Evolutionary conservation across 179 eudicot species (phyloP).

Genomic region (Camellia oleifera): DNA sequence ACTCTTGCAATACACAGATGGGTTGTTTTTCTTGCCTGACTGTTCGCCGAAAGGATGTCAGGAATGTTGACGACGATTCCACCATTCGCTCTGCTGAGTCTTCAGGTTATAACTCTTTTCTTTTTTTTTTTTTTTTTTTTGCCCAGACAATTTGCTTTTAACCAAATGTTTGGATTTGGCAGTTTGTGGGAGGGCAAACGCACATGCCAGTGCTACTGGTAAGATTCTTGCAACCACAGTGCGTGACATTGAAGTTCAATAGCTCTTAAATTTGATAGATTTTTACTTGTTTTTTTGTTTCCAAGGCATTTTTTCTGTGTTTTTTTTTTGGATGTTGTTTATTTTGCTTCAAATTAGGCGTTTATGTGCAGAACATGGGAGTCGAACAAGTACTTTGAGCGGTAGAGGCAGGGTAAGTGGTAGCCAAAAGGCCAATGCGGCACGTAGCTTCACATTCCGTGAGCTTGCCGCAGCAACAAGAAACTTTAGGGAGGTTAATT

Average conservation of each 20-base stretch:
- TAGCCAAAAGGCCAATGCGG: conserved; percentile 26
- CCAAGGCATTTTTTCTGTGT: neutral
- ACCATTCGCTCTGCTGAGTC: conserved; percentile 31
- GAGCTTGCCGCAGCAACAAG: conserved; percentile 75
- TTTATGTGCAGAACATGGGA: conserved; percentile 21
- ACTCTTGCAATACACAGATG: conserved; percentile 31
- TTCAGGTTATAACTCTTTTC: conserved; percentile 3
- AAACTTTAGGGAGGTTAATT: conserved; percentile 61
- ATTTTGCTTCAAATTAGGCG: neutral
- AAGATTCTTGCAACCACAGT: neutral
- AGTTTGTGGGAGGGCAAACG: conserved; percentile 21
- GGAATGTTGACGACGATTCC: conserved; percentile 34
- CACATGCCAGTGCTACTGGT: conserved; percentile 7
- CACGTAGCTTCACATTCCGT: conserved; percentile 58
- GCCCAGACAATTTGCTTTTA: neutral
- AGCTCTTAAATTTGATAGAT: neutral
- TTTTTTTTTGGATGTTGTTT: neutral
- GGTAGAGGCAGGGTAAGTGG: conserved; percentile 16
- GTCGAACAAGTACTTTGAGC: conserved; percentile 20
- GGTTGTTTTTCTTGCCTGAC: conserved; percentile 68
- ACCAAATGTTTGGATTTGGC: neutral
- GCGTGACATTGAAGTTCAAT: neutral
- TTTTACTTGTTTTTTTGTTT: neutral
- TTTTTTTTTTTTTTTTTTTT: neutral
- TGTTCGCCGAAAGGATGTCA: conserved; percentile 35